A percentile compares a stretch with the other conserved stretches of the same genome.
Evolutionary conservation across 768 basidiomycete species (phyloP).

Genomic region (Cubamyces sp.): DNA sequence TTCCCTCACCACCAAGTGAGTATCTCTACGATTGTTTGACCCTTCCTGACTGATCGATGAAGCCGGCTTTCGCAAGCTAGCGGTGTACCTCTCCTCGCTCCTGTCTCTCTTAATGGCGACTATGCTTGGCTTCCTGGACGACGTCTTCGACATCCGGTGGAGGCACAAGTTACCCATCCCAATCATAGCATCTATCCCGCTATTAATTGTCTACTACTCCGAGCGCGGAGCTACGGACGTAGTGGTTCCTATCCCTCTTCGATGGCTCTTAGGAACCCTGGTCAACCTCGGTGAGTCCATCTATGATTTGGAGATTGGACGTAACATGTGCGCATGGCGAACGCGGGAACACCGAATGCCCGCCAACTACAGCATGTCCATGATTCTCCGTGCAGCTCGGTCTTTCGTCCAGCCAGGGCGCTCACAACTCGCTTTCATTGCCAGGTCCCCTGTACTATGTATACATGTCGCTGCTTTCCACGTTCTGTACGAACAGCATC

Average conservation of each 20-base stretch:
- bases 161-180: conserved; percentile 97
- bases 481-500: conserved; percentile 97
- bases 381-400: too few relatives aligned
- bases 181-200: conserved; percentile 91
- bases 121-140: conserved; percentile 93
- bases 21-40: not conserved
- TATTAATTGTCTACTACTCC: conserved; percentile 95
- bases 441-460: conserved; percentile 92
- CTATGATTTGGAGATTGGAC: too few relatives aligned
- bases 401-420: too few relatives aligned
- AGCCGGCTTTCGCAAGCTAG: conserved; percentile 54
- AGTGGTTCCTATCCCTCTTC: conserved; percentile 85
- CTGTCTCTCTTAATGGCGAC: conserved; percentile 93
- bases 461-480: conserved; percentile 95
- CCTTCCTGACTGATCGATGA: not conserved
- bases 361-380: too few relatives aligned
- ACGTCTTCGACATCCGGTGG: conserved; percentile 99
- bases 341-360: too few relatives aligned
- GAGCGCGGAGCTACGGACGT: conserved; percentile 93
- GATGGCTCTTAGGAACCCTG: conserved; percentile 71
- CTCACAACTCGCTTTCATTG: too few relatives aligned
- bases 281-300: conserved; percentile 79
- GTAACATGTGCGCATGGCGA: too few relatives aligned
- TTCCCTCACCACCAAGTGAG: conserved; percentile 81
- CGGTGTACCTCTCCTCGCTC: conserved; percentile 90